Percentiles rank a stretch among this genome's conserved stretches.
These are phyloP conservation scores for Glycine soja DNA, from an alignment of 306 rosid species.

Conservation along the genomic window DNA sequence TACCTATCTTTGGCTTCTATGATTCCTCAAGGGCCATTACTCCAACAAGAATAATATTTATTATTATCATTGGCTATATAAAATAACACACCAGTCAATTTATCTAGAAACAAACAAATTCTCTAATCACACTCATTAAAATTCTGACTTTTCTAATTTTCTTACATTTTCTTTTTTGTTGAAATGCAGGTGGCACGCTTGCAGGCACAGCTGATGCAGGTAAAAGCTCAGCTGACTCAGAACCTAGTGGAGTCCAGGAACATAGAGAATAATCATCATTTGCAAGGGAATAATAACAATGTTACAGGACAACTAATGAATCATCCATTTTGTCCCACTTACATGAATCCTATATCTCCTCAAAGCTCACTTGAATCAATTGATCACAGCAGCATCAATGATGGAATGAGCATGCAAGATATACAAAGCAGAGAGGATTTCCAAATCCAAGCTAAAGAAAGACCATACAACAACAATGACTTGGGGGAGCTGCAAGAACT, in stretches of 20 bases:
- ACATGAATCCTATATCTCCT: conserved; percentile 80
- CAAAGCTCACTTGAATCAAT: conserved; percentile 84
- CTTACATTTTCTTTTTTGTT: conserved; percentile 22
- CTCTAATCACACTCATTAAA: neutral
- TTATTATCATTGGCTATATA: conserved; percentile 27
- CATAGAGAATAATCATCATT: conserved; percentile 57
- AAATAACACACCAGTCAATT: conserved; percentile 37
- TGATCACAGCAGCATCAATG: conserved; percentile 60
- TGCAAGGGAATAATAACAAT: conserved; percentile 45
- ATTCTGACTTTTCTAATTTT: neutral
- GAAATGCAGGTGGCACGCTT: conserved; percentile 80
- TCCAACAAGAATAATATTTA: conserved; percentile 41
- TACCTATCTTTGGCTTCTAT: conserved; percentile 36
- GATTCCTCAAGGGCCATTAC: conserved; percentile 44
- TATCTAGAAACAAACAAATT: conserved; percentile 40
- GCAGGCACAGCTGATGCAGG: conserved; percentile 90
- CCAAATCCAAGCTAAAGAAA: conserved; percentile 57
- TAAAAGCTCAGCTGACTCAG: conserved; percentile 80
- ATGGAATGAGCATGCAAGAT: conserved; percentile 64
- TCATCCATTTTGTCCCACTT: conserved; percentile 51
- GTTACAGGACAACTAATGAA: conserved; percentile 50
- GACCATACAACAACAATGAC: conserved; percentile 52
- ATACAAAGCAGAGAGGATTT: conserved; percentile 62
- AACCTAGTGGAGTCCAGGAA: conserved; percentile 55
- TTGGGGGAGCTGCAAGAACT: conserved; percentile 91